These are phyloP conservation scores for Mimosa pudica DNA, from an alignment of 306 rosid genomes.

Conservation along the genomic window DNA sequence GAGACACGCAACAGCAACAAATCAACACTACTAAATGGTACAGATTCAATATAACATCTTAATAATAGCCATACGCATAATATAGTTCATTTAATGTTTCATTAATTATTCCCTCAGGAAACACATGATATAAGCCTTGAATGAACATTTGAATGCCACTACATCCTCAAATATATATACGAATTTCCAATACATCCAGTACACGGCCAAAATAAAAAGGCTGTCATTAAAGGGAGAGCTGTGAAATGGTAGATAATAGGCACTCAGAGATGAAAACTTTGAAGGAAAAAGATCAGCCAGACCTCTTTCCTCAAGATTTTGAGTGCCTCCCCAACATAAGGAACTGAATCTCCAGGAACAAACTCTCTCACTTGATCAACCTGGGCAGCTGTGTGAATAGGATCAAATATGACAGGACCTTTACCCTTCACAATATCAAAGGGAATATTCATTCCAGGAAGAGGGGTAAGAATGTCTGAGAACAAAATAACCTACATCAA, in stretches of 20 bases:
- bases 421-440: slow-evolving; percentile 96
- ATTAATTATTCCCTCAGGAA: not conserved
- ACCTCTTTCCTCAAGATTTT: slow-evolving; percentile 89
- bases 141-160: slow-evolving; percentile 4
- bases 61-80: not conserved
- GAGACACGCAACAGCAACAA: not conserved
- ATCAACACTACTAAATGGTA: not conserved
- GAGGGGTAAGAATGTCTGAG: slow-evolving; percentile 97
- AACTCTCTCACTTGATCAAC: slow-evolving; percentile 83
- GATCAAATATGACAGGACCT: slow-evolving; percentile 89
- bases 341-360: slow-evolving; percentile 91
- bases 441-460: slow-evolving; percentile 97
- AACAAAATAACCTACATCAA: slow-evolving; percentile 84
- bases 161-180: not conserved
- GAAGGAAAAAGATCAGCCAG: slow-evolving; percentile 27
- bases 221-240: slow-evolving; percentile 10
- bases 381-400: slow-evolving; percentile 62
- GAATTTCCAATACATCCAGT: not conserved
- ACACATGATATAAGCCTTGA: not conserved
- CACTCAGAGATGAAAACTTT: slow-evolving; percentile 14
- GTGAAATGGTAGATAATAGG: slow-evolving; percentile 17
- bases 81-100: not conserved
- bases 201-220: slow-evolving; percentile 13
- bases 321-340: slow-evolving; percentile 95
- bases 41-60: not conserved